Percentiles rank a stretch among this genome's conserved stretches.
Evolutionary conservation across 352 stramenopile species (phyloP).

Genomic region (Pythium chondricola): DNA sequence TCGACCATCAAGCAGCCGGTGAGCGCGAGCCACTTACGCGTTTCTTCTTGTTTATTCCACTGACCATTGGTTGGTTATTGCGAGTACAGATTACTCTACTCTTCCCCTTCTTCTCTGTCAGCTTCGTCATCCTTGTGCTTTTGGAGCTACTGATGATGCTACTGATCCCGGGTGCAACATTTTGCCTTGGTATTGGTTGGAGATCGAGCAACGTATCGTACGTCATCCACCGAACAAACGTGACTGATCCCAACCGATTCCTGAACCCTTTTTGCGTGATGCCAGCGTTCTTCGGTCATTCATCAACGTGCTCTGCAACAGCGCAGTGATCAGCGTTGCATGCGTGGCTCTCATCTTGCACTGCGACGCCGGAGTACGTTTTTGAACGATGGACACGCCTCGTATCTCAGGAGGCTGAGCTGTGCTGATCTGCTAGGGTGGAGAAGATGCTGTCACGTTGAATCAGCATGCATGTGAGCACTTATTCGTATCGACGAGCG

Average conservation of each 20-base stretch:
- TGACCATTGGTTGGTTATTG: background rate
- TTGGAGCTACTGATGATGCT: constrained; percentile 69
- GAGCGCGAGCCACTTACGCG: constrained; percentile 1
- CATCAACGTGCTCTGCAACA: constrained; percentile 78
- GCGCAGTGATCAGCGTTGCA: constrained; percentile 70
- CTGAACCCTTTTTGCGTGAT: too few species aligned
- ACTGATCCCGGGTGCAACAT: constrained; percentile 47
- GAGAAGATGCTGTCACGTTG: constrained; percentile 41
- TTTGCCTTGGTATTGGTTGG: constrained; percentile 50
- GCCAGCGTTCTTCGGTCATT: constrained; percentile 64
- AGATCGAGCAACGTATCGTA: constrained; percentile 68
- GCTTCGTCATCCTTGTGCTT: constrained; percentile 65
- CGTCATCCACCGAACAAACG: too few species aligned
- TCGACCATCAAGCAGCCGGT: constrained; percentile 83
- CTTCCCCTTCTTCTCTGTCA: constrained; percentile 83
- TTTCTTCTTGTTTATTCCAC: background rate
- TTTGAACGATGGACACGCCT: too few species aligned
- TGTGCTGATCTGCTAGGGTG: background rate
- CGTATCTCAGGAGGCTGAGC: too few species aligned
- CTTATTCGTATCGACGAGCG: constrained; percentile 62
- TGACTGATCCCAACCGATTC: too few species aligned
- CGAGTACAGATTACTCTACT: constrained; percentile 61
- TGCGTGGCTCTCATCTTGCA: constrained; percentile 81
- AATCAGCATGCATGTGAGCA: constrained; percentile 76
- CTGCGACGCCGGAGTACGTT: constrained; percentile 51